Evolutionary conservation across 2,329 filamentous ascomycete genomes (phyloP).

Genomic region (Fusarium floridanum): DNA sequence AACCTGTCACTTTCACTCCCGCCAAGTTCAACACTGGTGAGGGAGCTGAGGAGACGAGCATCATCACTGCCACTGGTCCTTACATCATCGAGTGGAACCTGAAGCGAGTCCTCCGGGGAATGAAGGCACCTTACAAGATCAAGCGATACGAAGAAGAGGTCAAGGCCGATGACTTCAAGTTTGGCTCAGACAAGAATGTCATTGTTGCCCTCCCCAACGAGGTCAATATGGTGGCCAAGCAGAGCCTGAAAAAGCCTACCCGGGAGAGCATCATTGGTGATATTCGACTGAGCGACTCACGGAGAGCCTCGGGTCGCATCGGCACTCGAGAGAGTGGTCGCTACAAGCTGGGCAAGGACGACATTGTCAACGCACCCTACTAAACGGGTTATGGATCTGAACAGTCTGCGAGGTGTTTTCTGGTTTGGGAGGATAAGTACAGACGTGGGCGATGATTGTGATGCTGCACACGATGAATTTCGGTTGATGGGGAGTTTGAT

Average conservation of each 20-base stretch:
- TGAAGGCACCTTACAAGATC: conserved; percentile 92
- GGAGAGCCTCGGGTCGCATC: conserved; percentile 65
- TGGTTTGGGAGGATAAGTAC: neutral
- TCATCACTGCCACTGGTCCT: conserved; percentile 95
- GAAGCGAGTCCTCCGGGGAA: conserved; percentile 85
- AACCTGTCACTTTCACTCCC: conserved; percentile 86
- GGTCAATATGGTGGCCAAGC: conserved; percentile 96
- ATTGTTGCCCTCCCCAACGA: conserved; percentile 97
- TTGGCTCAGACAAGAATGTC: conserved; percentile 96
- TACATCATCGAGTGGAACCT: conserved; percentile 98
- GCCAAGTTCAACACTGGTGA: conserved; percentile 94
- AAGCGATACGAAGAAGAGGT: conserved; percentile 96
- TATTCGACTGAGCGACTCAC: conserved; percentile 60
- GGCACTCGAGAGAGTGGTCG: conserved; percentile 68
- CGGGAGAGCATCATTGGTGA: conserved; percentile 89
- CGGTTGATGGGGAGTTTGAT: conserved; percentile 39
- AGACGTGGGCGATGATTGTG: conserved; percentile 3
- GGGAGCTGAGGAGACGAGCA: conserved; percentile 86
- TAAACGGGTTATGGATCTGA: conserved; percentile 48
- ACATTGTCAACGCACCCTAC: conserved; percentile 82
- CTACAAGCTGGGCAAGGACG: conserved; percentile 82
- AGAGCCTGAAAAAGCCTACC: conserved; percentile 87
- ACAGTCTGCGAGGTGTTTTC: neutral
- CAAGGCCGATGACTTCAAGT: conserved; percentile 98
- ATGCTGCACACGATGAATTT: conserved; percentile 22